phyloP scores from a whole-genome alignment of 306 rosid genomes.

The Glycine tomentella region DNA sequence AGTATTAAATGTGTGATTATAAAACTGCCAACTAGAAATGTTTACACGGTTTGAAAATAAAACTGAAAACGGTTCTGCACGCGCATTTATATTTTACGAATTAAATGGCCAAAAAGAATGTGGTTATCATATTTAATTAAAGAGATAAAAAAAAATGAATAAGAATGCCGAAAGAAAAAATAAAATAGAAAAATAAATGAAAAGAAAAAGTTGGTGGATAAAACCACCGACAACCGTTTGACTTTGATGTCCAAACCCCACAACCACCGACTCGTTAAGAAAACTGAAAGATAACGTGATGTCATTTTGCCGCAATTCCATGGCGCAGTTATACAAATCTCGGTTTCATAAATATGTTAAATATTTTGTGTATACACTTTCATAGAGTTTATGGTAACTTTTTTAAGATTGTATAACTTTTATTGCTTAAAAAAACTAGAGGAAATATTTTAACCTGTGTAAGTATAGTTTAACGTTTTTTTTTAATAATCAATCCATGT shows the following conservation, averaged over 20 bases:
- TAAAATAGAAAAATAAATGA: background rate
- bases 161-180: background rate
- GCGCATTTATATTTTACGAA: background rate
- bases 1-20: background rate
- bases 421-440: no score
- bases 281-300: no score
- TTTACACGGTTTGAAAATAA: background rate
- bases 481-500: no score
- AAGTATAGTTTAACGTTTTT: no score
- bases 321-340: no score
- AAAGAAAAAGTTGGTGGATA: background rate
- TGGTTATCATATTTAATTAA: background rate
- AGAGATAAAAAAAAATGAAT: background rate
- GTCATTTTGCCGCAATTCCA: no score
- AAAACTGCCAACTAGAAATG: background rate
- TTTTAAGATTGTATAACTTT: no score
- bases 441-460: no score
- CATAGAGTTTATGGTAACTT: no score
- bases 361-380: no score
- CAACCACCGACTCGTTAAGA: background rate
- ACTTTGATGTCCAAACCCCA: background rate
- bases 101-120: background rate
- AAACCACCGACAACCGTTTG: slow-evolving; percentile 11
- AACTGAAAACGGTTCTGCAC: slow-evolving; percentile 16
- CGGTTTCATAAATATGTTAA: no score